Percentiles rank a stretch among this genome's conserved stretches.
phyloP scores from a whole-genome alignment of 768 basidiomycete species.

The Galerina sulciceps region DNA sequence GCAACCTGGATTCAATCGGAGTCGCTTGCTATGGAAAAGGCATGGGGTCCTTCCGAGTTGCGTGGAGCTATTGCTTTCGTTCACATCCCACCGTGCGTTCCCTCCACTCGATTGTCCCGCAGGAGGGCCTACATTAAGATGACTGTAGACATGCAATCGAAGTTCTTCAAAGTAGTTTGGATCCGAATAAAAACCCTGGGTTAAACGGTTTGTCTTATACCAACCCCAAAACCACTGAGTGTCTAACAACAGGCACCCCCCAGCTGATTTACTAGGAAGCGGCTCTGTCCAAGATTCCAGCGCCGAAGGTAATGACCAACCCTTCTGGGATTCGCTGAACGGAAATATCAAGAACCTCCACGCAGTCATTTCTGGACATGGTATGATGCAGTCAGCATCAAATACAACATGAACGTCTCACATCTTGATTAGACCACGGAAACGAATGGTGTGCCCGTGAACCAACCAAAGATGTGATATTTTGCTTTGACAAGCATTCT shows the following conservation, averaged over 20 bases:
- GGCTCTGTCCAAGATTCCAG: constrained; percentile 68
- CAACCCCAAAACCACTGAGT: neutral
- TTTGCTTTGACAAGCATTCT: constrained; percentile 81
- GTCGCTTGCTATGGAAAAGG: constrained; percentile 52
- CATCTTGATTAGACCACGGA: constrained; percentile 59
- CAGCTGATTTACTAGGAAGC: constrained; percentile 55
- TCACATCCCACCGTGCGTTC: constrained; percentile 71
- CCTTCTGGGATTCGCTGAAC: constrained; percentile 68
- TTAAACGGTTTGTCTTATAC: constrained; percentile 38
- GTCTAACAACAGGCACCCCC: neutral
- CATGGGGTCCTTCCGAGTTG: constrained; percentile 58
- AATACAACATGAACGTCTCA: neutral
- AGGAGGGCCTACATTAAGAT: neutral
- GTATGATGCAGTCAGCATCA: constrained; percentile 33
- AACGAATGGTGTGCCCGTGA: constrained; percentile 82
- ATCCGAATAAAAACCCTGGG: constrained; percentile 43
- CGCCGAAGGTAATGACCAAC: constrained; percentile 49
- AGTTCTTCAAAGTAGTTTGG: constrained; percentile 37
- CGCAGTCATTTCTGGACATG: constrained; percentile 74
- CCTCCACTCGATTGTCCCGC: neutral
- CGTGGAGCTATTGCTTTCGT: constrained; percentile 71
- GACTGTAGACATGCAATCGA: constrained; percentile 37
- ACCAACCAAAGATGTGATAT: constrained; percentile 60
- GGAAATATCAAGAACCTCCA: constrained; percentile 65
- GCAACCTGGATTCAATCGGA: constrained; percentile 64